A percentile compares a stretch with the other conserved stretches of the same genome.
Conservation (phyloP, 495 filamentous ascomycete species). For the Aspergillus bertholletiae region DNA sequence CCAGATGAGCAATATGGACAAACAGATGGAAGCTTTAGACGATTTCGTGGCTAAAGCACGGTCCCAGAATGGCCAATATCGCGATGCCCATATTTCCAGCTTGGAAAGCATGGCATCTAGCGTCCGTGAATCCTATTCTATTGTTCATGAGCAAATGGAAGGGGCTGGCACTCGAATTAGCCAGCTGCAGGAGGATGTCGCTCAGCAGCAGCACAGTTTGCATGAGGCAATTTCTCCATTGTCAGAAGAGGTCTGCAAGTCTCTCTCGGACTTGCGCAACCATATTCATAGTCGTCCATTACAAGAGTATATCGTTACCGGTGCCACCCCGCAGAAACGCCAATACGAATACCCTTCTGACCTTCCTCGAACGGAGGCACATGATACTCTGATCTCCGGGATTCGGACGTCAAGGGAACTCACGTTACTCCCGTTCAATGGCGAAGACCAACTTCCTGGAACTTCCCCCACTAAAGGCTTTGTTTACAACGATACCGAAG, state of each 20-base stretch:
- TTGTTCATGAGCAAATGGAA: constrained; percentile 61
- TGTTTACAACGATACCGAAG: constrained; percentile 42
- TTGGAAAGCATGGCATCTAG: constrained; percentile 57
- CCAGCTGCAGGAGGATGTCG: constrained; percentile 61
- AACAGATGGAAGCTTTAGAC: constrained; percentile 84
- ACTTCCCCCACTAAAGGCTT: constrained; percentile 35
- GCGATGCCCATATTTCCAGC: constrained; percentile 60
- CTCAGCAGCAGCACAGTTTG: constrained; percentile 48
- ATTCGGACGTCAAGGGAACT: constrained; percentile 45
- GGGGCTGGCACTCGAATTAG: constrained; percentile 58
- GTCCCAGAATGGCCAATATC: constrained; percentile 73
- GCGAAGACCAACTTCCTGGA: constrained; percentile 24
- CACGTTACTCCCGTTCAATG: constrained; percentile 32
- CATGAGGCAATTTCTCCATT: constrained; percentile 56
- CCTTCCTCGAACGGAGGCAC: constrained; percentile 72
- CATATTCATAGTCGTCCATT: constrained; percentile 58
- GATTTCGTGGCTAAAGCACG: constrained; percentile 84
- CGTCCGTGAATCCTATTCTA: constrained; percentile 67
- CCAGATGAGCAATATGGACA: constrained; percentile 80
- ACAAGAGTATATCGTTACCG: constrained; percentile 77
- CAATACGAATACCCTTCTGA: constrained; percentile 70
- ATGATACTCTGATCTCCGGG: constrained; percentile 62
- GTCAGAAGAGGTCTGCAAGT: constrained; percentile 55
- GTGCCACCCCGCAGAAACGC: constrained; percentile 76
- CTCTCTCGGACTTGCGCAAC: constrained; percentile 64